phyloP scores from a whole-genome alignment of 2,329 filamentous ascomycete species.

The Grosmannia huntii region DNA sequence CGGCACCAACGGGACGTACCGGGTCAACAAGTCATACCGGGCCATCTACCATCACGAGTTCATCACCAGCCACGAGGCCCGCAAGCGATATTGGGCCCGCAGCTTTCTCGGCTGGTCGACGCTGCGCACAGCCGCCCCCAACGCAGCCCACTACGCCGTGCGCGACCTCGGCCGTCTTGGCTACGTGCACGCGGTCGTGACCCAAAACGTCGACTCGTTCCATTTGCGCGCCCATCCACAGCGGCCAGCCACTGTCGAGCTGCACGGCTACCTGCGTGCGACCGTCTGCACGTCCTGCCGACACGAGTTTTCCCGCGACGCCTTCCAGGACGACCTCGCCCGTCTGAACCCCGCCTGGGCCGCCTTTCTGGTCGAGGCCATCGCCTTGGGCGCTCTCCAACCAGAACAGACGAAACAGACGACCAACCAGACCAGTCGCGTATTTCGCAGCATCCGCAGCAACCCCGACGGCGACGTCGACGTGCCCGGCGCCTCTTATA shows the following conservation, averaged over 20 bases:
- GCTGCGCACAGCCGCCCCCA: slow-evolving; percentile 65
- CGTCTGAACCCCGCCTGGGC: slow-evolving; percentile 79
- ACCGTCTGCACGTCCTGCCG: slow-evolving; percentile 71
- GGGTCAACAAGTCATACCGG: slow-evolving; percentile 76
- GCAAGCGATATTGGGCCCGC: slow-evolving; percentile 91
- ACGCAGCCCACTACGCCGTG: slow-evolving; percentile 67
- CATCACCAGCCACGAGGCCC: slow-evolving; percentile 61
- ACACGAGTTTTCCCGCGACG: slow-evolving; percentile 54
- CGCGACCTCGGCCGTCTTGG: slow-evolving; percentile 59
- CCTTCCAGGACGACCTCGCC: slow-evolving; percentile 66
- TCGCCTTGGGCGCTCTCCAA: slow-evolving; percentile 61
- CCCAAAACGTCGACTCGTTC: slow-evolving; percentile 96
- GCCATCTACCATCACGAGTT: slow-evolving; percentile 95
- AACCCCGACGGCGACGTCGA: slow-evolving; percentile 96
- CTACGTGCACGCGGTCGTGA: slow-evolving; percentile 64
- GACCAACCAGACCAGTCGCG: slow-evolving; percentile 22
- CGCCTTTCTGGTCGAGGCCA: slow-evolving; percentile 57
- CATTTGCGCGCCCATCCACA: slow-evolving; percentile 65
- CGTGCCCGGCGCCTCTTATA: slow-evolving; percentile 74
- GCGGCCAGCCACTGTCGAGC: slow-evolving; percentile 58
- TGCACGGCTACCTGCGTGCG: slow-evolving; percentile 81
- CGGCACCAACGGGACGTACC: slow-evolving; percentile 80
- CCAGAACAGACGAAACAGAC: slow-evolving; percentile 62
- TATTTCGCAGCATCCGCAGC: slow-evolving; percentile 50
- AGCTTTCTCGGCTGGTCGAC: slow-evolving; percentile 90